Evolutionary conservation across 495 filamentous ascomycete genomes (phyloP).

Genomic region (Xylaria nigripes): DNA sequence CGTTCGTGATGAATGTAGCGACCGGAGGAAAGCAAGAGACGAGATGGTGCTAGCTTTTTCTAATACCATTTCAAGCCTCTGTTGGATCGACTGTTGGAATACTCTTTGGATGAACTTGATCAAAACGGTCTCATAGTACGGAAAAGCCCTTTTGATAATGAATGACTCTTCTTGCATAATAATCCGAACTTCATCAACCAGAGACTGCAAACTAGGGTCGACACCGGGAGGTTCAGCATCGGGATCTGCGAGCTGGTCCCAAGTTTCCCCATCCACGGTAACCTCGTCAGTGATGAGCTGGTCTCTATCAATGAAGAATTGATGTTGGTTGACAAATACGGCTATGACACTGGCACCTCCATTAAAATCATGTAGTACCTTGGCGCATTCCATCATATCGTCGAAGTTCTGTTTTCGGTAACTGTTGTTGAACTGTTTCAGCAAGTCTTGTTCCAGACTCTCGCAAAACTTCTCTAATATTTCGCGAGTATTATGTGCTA

Average conservation of each 20-base stretch:
- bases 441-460: slow-evolving; percentile 85
- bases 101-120: slow-evolving; percentile 87
- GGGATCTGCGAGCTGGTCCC: slow-evolving; percentile 89
- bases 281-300: slow-evolving; percentile 89
- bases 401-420: slow-evolving; percentile 91
- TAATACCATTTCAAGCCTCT: slow-evolving; percentile 89
- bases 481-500: slow-evolving; percentile 65
- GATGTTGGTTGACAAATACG: slow-evolving; percentile 95
- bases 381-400: slow-evolving; percentile 91
- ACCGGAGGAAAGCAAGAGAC: slow-evolving; percentile 83
- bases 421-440: slow-evolving; percentile 94
- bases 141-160: slow-evolving; percentile 92
- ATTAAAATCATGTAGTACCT: slow-evolving; percentile 91
- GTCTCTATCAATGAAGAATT: slow-evolving; percentile 94
- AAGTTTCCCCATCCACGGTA: slow-evolving; percentile 66
- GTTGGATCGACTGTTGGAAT: slow-evolving; percentile 96
- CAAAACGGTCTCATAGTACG: slow-evolving; percentile 90
- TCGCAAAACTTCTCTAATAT: slow-evolving; percentile 96
- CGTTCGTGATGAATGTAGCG: slow-evolving; percentile 76
- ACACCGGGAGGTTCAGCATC: slow-evolving; percentile 85
- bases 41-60: slow-evolving; percentile 88
- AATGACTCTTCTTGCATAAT: slow-evolving; percentile 96
- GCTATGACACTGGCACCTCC: slow-evolving; percentile 89
- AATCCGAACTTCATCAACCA: slow-evolving; percentile 87
- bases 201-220: slow-evolving; percentile 82